These are phyloP conservation scores for Gossypium herbaceum DNA, from an alignment of 345 rosid species.

Conservation along the genomic window DNA sequence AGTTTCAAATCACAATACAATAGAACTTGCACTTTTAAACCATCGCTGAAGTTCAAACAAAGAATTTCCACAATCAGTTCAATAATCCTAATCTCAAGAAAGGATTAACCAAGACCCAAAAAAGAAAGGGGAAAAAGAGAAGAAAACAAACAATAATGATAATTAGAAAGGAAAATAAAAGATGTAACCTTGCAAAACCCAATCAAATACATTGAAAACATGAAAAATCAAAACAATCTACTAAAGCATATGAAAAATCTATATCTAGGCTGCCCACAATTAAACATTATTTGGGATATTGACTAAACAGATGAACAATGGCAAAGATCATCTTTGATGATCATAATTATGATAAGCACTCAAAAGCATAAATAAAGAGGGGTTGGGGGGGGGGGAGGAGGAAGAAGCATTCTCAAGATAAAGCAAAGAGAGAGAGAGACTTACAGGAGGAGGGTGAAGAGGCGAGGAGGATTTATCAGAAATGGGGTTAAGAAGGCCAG, in stretches of 20 bases:
- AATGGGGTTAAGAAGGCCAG: constrained; percentile 88
- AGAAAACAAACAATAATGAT: neutral
- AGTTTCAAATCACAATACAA: neutral
- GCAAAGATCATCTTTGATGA: neutral
- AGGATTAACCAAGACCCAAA: neutral
- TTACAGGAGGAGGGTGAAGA: constrained; percentile 21
- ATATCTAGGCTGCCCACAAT: neutral
- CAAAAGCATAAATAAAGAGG: neutral
- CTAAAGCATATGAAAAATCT: neutral
- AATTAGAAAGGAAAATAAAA: neutral
- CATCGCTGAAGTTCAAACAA: neutral
- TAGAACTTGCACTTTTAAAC: neutral
- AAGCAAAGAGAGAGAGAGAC: constrained; percentile 1
- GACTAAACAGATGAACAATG: constrained; percentile 4
- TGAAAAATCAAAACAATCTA: neutral
- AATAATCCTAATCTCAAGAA: neutral
- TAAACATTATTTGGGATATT: neutral
- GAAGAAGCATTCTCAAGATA: neutral
- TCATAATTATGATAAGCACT: neutral
- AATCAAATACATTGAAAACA: neutral
- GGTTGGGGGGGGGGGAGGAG: too few species aligned
- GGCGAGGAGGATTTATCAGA: constrained; percentile 66
- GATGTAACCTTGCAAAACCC: neutral
- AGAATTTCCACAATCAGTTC: neutral
- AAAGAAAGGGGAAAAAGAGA: neutral